Base-by-base conservation (phyloP, 768 basidiomycete genomes). In the Boletus rubescentipes region DNA sequence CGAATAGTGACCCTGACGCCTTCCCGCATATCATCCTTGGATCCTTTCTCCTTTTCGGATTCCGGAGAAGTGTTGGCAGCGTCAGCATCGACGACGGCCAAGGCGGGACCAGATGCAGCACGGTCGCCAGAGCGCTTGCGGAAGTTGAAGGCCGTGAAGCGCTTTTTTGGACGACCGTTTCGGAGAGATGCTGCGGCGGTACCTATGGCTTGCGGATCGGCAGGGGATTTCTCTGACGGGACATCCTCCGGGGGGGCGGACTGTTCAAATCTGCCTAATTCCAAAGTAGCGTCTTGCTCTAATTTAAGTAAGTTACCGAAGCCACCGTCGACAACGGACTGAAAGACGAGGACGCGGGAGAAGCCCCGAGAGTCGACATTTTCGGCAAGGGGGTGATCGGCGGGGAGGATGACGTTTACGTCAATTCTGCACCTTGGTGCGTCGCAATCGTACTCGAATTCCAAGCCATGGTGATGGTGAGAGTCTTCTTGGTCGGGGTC, bases 371-470 rank as follows among this genome's bases (percentile, higher is more conserved):
- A 41, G 37, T 71, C 63, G 47, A 79, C 68, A 58, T 70, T 72
- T 55, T 72, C 72, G 43, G 74, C 71, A 36, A 84, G 82, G 8
- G 82, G 83, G 55, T 88, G 84, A 30, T 79, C 76, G 26, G 85
- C 79, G 5, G 86, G 79, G 0, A 92, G 75, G 32, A 91, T 75
- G 43, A 93, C 85, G 57, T 90, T 80, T 18, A 97, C 81, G 35
- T 85, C 84, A 54, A 97, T 84, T 20, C 80, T 82, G 63, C 92
- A 93, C 61, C 86, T 88, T 9, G 93, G 87, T 0, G 93, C 85
- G 54, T 93, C 91, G 58, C 90, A 91, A 67, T 98, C 94, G 69
- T 89, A 98, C 67, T 90, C 87, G 70, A 97, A 98, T 66, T 93
- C 92, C 54, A 96, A 77, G 16, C 85, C 83, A 61, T 93, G 91